phyloP scores from a whole-genome alignment of 1,139 yeast genomes.

The Tardiomyces depauwii region DNA sequence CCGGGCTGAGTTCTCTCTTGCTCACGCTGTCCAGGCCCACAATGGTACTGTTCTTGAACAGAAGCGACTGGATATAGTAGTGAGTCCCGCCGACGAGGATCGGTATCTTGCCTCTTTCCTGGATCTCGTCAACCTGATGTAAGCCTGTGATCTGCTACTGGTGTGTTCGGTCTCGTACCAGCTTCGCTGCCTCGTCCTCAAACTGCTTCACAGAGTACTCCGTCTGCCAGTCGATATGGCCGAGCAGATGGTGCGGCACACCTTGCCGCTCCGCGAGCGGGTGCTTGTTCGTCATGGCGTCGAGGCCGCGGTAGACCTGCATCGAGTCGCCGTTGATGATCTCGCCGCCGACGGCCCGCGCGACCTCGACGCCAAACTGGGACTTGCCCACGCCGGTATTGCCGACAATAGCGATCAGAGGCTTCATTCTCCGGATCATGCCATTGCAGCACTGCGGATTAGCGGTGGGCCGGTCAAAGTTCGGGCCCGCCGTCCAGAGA shows the following conservation, averaged over 20 bases:
- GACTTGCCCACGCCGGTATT: constrained; percentile 99
- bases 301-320: constrained; percentile 76
- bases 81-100: constrained; percentile 95
- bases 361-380: constrained; percentile 54
- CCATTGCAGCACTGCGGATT: no score
- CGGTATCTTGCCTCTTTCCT: constrained; percentile 61
- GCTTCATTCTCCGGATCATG: background rate
- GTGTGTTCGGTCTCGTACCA: no score
- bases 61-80: constrained; percentile 69
- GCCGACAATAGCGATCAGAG: constrained; percentile 66
- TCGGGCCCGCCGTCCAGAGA: no score
- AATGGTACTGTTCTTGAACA: constrained; percentile 57
- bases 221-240: constrained; percentile 69
- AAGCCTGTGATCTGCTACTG: no score
- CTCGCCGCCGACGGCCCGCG: constrained; percentile 72
- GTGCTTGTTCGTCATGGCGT: constrained; percentile 83
- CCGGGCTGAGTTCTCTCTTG: constrained; percentile 11
- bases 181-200: constrained; percentile 48
- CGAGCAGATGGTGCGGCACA: constrained; percentile 75
- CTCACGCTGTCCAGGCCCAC: constrained; percentile 8
- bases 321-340: constrained; percentile 92
- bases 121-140: constrained; percentile 48
- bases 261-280: constrained; percentile 68
- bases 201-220: constrained; percentile 81
- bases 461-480: no score